Percentiles rank a stretch among this genome's conserved stretches.
Conservation (phyloP, 75 land plant genomes). For the Pinus taeda region DNA sequence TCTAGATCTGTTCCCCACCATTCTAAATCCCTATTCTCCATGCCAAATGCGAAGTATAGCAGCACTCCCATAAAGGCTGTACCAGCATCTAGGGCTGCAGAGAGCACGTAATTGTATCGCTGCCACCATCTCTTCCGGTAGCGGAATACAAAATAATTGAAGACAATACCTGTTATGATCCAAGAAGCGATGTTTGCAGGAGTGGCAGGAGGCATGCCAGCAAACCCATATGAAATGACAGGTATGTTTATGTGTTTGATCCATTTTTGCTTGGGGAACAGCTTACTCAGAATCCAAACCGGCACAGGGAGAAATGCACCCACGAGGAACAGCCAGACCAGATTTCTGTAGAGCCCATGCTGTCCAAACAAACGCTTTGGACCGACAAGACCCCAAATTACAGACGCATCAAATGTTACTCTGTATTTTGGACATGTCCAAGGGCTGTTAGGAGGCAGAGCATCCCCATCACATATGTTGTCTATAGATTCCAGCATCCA, state of each 20-base stretch:
- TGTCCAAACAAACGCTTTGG: slow-evolving; percentile 66
- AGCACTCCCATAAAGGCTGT: slow-evolving; percentile 74
- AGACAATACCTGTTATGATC: slow-evolving; percentile 57
- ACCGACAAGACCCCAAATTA: slow-evolving; percentile 80
- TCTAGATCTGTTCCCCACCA: slow-evolving; percentile 77
- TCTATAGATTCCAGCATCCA: slow-evolving; percentile 77
- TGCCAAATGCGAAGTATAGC: slow-evolving; percentile 46
- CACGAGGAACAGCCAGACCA: slow-evolving; percentile 69
- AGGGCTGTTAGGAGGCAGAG: slow-evolving; percentile 60
- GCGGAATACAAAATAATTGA: slow-evolving; percentile 62
- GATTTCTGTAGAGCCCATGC: slow-evolving; percentile 56
- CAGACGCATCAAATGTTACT: slow-evolving; percentile 84
- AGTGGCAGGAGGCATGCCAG: slow-evolving; percentile 70
- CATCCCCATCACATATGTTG: slow-evolving; percentile 65
- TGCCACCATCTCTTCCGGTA: slow-evolving; percentile 65
- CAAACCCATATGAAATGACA: slow-evolving; percentile 60
- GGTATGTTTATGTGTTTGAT: slow-evolving; percentile 68
- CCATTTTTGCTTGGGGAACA: slow-evolving; percentile 72
- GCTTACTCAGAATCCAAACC: slow-evolving; percentile 57
- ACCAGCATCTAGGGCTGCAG: slow-evolving; percentile 67
- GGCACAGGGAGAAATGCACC: slow-evolving; percentile 74
- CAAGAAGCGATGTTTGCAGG: slow-evolving; percentile 59
- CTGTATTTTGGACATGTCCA: slow-evolving; percentile 87
- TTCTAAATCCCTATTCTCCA: slow-evolving; percentile 29
- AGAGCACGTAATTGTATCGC: slow-evolving; percentile 64